Evolutionary conservation across 805 yeast genomes (phyloP).

Genomic region (Wickerhamomyces chambardii): DNA sequence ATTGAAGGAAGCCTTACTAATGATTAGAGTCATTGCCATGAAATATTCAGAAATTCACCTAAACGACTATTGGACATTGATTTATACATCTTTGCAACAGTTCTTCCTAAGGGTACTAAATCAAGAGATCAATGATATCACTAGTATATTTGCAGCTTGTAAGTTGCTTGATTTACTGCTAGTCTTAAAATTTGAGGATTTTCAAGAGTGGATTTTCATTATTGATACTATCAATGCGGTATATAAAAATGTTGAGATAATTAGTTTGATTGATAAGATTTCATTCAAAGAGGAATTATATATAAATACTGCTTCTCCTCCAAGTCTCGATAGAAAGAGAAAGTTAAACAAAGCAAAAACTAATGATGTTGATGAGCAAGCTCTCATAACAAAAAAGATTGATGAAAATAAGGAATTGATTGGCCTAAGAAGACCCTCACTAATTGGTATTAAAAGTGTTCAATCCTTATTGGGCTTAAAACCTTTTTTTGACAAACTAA

Average conservation of each 20-base stretch:
- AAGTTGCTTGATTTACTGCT: constrained; percentile 74
- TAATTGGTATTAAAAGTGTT: constrained; percentile 31
- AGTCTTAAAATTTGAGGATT: constrained; percentile 69
- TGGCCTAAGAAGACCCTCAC: constrained; percentile 21
- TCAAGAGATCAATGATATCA: constrained; percentile 17
- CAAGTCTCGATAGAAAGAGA: not conserved
- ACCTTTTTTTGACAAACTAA: constrained; percentile 56
- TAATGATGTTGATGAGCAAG: constrained; percentile 11
- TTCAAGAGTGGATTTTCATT: constrained; percentile 82
- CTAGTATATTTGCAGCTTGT: constrained; percentile 47
- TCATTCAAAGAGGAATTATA: constrained; percentile 8
- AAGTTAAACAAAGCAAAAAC: constrained; percentile 9
- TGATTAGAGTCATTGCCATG: constrained; percentile 58
- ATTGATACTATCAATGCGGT: constrained; percentile 57
- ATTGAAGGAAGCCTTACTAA: constrained; percentile 36
- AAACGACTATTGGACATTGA: constrained; percentile 58
- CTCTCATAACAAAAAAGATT: constrained; percentile 8
- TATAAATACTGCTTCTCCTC: not conserved
- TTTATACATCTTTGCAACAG: constrained; percentile 51
- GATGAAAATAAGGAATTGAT: constrained; percentile 4
- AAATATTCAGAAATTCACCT: constrained; percentile 58
- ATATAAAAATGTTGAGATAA: constrained; percentile 24
- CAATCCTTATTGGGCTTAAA: constrained; percentile 37
- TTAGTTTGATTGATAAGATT: constrained; percentile 17
- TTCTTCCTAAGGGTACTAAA: constrained; percentile 32